These are phyloP conservation scores for Talinum fruticosum DNA, from an alignment of 148 eudicot species.

Conservation along the genomic window DNA sequence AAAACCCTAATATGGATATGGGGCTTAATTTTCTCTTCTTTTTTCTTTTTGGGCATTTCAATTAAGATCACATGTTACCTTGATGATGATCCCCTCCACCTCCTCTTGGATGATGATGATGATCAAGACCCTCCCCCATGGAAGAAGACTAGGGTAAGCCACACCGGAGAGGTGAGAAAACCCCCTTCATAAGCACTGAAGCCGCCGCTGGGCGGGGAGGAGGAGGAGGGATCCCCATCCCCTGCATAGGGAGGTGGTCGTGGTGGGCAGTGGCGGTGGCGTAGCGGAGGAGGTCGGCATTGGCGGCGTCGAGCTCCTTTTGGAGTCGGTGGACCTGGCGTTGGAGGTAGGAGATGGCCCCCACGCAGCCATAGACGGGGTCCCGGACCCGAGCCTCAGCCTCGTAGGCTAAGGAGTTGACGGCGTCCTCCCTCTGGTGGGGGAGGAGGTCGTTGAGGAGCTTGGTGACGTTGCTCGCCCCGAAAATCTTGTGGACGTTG, in stretches of 20 bases:
- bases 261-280: conserved; percentile 13
- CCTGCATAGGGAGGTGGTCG: conserved; percentile 30
- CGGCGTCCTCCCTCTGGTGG: conserved; percentile 82
- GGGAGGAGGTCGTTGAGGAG: conserved; percentile 76
- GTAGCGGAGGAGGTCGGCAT: conserved; percentile 56
- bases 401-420: conserved; percentile 74
- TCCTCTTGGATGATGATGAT: conserved; percentile 20
- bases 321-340: conserved; percentile 73
- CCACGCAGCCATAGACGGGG: conserved; percentile 82
- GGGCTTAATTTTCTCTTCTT: not conserved
- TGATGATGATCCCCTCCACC: conserved; percentile 19
- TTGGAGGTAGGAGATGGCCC: conserved; percentile 71
- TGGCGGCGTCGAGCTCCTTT: conserved; percentile 71
- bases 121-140: conserved; percentile 10
- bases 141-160: conserved; percentile 3
- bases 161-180: not conserved
- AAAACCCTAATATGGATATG: not conserved
- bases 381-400: conserved; percentile 82
- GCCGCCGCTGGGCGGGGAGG: conserved; percentile 1
- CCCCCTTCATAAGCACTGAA: not conserved
- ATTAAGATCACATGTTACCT: conserved; percentile 25
- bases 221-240: conserved; percentile 5
- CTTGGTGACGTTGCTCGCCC: conserved; percentile 77
- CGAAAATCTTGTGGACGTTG: conserved; percentile 87
- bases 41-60: too few species aligned